Evolutionary conservation across 306 rosid species (phyloP), one percentile per base, ranked within the genome.

Genomic region (Pachyrhizus erosus): DNA sequence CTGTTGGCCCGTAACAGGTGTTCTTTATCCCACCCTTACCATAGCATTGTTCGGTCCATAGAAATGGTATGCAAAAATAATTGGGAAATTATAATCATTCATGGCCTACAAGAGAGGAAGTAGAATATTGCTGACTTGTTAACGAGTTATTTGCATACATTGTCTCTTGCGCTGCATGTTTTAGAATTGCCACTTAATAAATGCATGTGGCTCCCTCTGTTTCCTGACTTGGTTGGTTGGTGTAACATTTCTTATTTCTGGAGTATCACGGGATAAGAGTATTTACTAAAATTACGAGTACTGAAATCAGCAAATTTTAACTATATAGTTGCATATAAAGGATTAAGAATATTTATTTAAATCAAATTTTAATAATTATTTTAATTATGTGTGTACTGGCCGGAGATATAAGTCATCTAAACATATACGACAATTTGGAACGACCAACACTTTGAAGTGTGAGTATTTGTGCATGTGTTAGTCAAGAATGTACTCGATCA

Each of bases 101-200:
- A 43, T 70, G 57, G 55, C 75, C 75, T 70, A 70, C 73, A 40
- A 68, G 33, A 18, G 9, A 68, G 73, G 73, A 68, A 68, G 39
- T 33, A 40, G 73, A 68, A 68, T 68, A 68, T 68, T 68, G 51
- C 73, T 39, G 73, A 68, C 52, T 67, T 18, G 72, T 67, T 33
- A 37, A 43, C 29, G 0, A 34, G 4, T 67, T 67, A 67, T 69
- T 40, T 42, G 18, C 57, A 23, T 23, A 43, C 26, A 9, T 8
- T 58, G 33, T 58, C 33, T 58, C 31, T 58, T 10, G 9, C 39
- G 39, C 67, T 60, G 67, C 67, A 58, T 65, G 71, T 34, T 65
- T 65, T 65, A 15, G 46, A 65, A 65, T 34, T 33, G 46, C 26
- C 46, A 34, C 26, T 8, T 65, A 65, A 65, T 65, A 65, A 65